Evolutionary conservation across 2,329 filamentous ascomycete species (phyloP), one percentile per base, ranked within the genome.

Genomic region (Waltergamsia citrina): DNA sequence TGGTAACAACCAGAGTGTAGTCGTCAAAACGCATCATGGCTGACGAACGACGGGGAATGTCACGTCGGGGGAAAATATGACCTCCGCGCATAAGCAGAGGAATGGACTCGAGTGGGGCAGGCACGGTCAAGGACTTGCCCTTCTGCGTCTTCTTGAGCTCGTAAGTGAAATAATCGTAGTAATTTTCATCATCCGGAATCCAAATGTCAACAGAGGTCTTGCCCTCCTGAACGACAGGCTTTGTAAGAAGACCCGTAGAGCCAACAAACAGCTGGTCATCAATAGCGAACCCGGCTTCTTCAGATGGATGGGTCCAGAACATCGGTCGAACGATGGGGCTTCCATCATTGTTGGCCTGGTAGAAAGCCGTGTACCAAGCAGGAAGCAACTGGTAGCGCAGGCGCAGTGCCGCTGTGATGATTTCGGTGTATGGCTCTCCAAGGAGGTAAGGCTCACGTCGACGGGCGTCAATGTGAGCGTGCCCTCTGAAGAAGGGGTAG

Each of bases 401-500:
- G 22, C 88, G 81, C 27, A 98, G 68, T 2, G 92, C 88, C 40
- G 90, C 77, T 1, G 86, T 85, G 49, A 94, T 85, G 54, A 95
- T 93, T 34, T 73, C 71, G 4, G 78, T 85, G 60, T 94, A 87
- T 1, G 88, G 87, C 40, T 92, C 83, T 9, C 84, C 82, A 9
- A 80, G 69, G 38, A 96, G 67, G 53, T 96, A 98, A 4, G 92
- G 92, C 62, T 98, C 92, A 34, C 92, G 82, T 18, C 92, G 82
- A 29, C 92, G 85, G 25, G 92, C 84, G 52, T 98, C 92, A 40
- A 96, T 96, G 57, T 98, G 92, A 6, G 92, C 92, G 54, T 98
- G 92, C 2, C 78, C 92, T 41, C 92, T 85, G 82, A 96, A 94
- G 67, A 96, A 98, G 7, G 92, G 92, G 56, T 96, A 96, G 68